Evolutionary conservation across 2,329 filamentous ascomycete genomes (phyloP).

Genomic region (Colletotrichum noveboracense): DNA sequence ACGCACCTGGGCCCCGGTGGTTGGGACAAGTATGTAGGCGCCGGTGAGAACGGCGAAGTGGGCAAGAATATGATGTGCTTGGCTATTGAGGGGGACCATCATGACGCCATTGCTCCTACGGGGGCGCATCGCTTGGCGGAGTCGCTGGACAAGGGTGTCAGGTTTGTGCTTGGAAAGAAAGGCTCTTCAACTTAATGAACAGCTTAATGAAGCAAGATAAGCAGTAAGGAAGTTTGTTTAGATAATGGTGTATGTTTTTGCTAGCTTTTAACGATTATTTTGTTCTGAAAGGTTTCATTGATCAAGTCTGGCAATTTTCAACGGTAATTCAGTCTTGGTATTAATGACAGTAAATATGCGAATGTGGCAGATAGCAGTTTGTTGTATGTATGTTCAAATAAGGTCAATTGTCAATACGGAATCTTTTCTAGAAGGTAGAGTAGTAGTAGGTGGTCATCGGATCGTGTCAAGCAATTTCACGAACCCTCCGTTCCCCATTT

Average conservation of each 20-base stretch:
- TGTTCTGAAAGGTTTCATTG: not conserved
- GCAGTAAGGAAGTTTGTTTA: not conserved
- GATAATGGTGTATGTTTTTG: not conserved
- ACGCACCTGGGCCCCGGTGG: not conserved
- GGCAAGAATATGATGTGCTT: not conserved
- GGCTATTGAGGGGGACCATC: not conserved
- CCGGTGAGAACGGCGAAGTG: not conserved
- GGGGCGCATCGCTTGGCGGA: not conserved
- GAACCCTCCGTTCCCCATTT: not conserved
- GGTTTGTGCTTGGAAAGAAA: not conserved
- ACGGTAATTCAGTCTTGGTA: too few species aligned
- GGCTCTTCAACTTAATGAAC: not conserved
- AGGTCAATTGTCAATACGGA: too few species aligned
- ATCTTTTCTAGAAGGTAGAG: too few species aligned
- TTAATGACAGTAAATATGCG: fast-evolving
- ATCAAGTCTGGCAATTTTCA: not conserved
- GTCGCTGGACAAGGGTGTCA: not conserved
- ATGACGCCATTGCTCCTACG: not conserved
- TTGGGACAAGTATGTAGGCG: not conserved
- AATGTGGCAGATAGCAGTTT: too few species aligned
- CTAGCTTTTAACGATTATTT: too few species aligned
- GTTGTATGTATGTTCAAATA: fast-evolving
- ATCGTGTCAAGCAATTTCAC: too few species aligned
- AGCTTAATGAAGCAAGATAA: not conserved
- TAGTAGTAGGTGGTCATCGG: too few species aligned